Evolutionary conservation across 2,329 filamentous ascomycete genomes (phyloP).

Genomic region (Pseudogymnoascus sp.): DNA sequence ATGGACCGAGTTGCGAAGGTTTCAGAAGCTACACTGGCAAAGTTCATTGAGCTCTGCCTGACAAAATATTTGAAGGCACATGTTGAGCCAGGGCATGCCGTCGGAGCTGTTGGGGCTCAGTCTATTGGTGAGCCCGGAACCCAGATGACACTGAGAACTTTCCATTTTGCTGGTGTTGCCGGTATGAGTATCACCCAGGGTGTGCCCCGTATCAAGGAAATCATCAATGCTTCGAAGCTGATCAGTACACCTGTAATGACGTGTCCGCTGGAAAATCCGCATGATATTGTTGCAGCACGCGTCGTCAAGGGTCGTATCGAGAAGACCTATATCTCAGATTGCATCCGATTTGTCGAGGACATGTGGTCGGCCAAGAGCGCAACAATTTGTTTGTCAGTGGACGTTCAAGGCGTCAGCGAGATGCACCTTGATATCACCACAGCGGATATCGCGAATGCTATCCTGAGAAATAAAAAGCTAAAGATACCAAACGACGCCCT

Average conservation of each 20-base stretch:
- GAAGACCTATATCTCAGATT: conserved; percentile 83
- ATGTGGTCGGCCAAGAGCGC: conserved; percentile 73
- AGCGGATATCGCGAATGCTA: conserved; percentile 66
- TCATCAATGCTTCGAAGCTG: conserved; percentile 92
- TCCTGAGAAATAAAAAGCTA: conserved; percentile 74
- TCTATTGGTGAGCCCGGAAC: conserved; percentile 98
- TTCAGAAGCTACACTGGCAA: conserved; percentile 62
- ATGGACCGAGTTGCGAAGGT: conserved; percentile 75
- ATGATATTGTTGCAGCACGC: conserved; percentile 70
- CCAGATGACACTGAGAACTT: conserved; percentile 98
- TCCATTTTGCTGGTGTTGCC: conserved; percentile 99
- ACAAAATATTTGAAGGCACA: conserved; percentile 86
- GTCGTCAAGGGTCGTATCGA: conserved; percentile 91
- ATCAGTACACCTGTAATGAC: conserved; percentile 94
- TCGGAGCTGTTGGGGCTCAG: conserved; percentile 92
- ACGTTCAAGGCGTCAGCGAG: conserved; percentile 68
- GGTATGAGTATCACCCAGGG: conserved; percentile 99
- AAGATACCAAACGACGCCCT: conserved; percentile 65
- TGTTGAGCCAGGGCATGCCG: conserved; percentile 89
- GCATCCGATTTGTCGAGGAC: conserved; percentile 75
- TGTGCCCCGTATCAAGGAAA: conserved; percentile 99
- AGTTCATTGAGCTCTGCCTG: conserved; percentile 76
- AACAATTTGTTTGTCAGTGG: conserved; percentile 74
- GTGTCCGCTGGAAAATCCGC: conserved; percentile 72
- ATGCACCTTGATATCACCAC: conserved; percentile 75